Base-by-base conservation (phyloP, 2,329 filamentous ascomycete species). In the Huntiella abstrusa region DNA sequence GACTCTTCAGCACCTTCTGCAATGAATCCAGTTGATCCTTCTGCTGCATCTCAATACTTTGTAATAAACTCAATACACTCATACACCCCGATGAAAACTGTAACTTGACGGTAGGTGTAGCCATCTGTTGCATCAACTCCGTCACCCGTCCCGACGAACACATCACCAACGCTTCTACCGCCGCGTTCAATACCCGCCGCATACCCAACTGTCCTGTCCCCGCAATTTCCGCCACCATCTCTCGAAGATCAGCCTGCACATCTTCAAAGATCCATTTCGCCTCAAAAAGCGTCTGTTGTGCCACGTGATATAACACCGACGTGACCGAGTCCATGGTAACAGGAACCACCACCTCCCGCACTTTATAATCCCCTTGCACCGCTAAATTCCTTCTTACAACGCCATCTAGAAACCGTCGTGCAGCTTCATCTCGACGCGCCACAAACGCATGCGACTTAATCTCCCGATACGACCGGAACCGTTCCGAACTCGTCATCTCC, bases 381-480 rank as follows among this genome's bases (percentile, higher is more conserved):
- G 61, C 53, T 1, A 53, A 51, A 48, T 65, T 62, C 3, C 55
- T 52, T 8, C 51, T 57, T 3, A 59, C 52, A 41, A 60, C 61
- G n/a, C 51, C 43, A 7, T 39, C 6, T 6, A 63, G 51, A 43
- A 63, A 64, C 3, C 40, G 4, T 4, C 56, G 48, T 0, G 53
- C 62, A 17, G 63, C 59, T 5, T 52, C 36, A 22, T 65, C 60
- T 1, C 64, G 55, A 10, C 64, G 58, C 1, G 51, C 40, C 1
- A 62, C 58, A 28, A 60, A 55, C 7, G 56, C 50, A 7, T 59
- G 56, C 1, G 64, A 62, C 28, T 58, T 57, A 3, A 62, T 46
- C 5, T 58, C 57, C 5, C 57, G 56, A 16, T 57, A 60, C 3
- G 56, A 53, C 4, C 58, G 52, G 34, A 60, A 57, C 8, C 54